A percentile compares a stretch with the other conserved stretches of the same genome.
These are phyloP conservation scores for Scopulariopsis brevicaulis DNA, from an alignment of 2,329 filamentous ascomycete genomes.

Conservation along the genomic window DNA sequence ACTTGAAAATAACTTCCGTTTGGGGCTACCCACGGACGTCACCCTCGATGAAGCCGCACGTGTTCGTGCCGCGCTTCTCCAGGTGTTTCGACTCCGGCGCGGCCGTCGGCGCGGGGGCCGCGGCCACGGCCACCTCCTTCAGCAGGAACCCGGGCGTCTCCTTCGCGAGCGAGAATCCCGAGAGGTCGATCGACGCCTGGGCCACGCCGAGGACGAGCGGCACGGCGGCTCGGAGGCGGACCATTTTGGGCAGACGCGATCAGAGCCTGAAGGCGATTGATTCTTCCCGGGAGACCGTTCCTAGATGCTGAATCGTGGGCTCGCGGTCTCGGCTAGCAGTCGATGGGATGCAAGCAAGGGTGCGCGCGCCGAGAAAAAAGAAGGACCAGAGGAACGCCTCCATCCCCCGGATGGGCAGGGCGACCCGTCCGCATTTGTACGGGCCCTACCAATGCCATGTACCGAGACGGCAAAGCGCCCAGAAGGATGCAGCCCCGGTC, in stretches of 20 bases:
- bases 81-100: neutral
- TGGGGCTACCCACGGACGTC: neutral
- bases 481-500: neutral
- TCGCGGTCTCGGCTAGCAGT: neutral
- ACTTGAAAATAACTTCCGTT: neutral
- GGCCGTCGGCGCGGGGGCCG: neutral
- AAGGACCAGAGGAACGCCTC: neutral
- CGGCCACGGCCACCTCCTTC: neutral
- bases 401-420: neutral
- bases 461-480: neutral
- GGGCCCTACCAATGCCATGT: neutral
- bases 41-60: conserved; percentile 2
- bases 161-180: neutral
- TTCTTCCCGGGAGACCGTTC: neutral
- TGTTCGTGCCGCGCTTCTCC: neutral
- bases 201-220: conserved; percentile 3
- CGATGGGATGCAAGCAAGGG: neutral
- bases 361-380: neutral
- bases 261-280: neutral
- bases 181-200: neutral
- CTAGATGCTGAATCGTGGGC: neutral
- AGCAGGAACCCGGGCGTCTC: neutral
- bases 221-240: neutral
- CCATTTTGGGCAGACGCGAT: neutral
- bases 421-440: neutral